phyloP scores from a whole-genome alignment of 1,139 yeast species.

The Candida sanyaensis region DNA sequence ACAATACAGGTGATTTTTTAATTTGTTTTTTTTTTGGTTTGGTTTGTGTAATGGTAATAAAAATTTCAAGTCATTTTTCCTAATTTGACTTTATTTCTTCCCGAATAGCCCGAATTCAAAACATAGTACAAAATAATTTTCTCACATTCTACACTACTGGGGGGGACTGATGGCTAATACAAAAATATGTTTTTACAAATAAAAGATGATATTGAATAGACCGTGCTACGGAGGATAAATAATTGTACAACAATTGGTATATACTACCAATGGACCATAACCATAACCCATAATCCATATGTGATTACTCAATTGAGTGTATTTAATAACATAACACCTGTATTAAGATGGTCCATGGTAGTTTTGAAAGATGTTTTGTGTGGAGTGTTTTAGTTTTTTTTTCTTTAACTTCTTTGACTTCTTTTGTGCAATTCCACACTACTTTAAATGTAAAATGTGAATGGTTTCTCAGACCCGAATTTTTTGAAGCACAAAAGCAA shows the following conservation, averaged over 20 bases:
- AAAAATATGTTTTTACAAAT: too few species aligned
- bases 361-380: not conserved
- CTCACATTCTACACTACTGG: not conserved
- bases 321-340: not conserved
- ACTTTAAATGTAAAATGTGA: too few species aligned
- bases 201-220: too few species aligned
- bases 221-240: too few species aligned
- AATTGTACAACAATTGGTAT: too few species aligned
- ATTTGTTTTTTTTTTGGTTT: not conserved
- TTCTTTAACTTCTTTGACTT: not conserved
- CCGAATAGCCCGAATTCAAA: slow-evolving; percentile 2
- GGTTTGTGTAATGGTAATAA: not conserved
- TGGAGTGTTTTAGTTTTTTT: too few species aligned
- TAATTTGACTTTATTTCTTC: not conserved
- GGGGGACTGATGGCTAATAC: too few species aligned
- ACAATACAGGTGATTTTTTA: too few species aligned
- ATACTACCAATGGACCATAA: not conserved
- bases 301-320: not conserved
- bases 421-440: not conserved
- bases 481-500: too few species aligned
- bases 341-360: not conserved
- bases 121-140: not conserved
- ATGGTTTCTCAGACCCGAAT: too few species aligned
- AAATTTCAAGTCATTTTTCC: slow-evolving; percentile 2
- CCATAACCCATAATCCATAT: not conserved